phyloP scores from a whole-genome alignment of 1,284 basidiomycete species.

The Ceratobasidium sp. region DNA sequence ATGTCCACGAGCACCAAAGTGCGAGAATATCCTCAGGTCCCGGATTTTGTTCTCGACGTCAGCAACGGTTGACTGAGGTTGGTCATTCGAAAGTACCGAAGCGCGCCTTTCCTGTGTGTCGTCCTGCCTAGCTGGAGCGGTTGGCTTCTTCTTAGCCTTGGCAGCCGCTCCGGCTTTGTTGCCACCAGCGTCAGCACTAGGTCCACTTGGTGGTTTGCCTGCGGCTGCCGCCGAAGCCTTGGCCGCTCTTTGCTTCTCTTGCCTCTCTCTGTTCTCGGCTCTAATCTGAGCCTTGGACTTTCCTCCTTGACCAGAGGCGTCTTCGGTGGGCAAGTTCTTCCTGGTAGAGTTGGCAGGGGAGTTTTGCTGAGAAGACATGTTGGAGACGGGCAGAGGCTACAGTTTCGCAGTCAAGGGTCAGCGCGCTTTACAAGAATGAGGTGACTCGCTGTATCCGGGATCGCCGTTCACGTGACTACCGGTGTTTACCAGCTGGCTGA shows the following conservation, averaged over 20 bases:
- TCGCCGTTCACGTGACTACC: slow-evolving; percentile 23
- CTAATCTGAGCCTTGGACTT: slow-evolving; percentile 68
- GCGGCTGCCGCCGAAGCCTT: slow-evolving; percentile 62
- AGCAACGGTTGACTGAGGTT: slow-evolving; percentile 21
- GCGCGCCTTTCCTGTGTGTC: slow-evolving; percentile 31
- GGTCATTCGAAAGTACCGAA: slow-evolving; percentile 12
- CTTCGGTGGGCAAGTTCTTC: slow-evolving; percentile 25
- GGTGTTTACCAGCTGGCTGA: slow-evolving; percentile 23
- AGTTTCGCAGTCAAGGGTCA: background rate
- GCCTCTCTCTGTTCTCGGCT: slow-evolving; percentile 80
- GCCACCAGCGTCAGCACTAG: slow-evolving; percentile 36
- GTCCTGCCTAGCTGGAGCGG: slow-evolving; percentile 26
- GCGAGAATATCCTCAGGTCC: slow-evolving; percentile 73
- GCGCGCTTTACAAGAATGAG: background rate
- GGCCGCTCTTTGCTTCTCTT: slow-evolving; percentile 81
- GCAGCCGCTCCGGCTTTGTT: slow-evolving; percentile 37
- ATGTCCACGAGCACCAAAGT: slow-evolving; percentile 68
- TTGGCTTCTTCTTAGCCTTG: slow-evolving; percentile 26
- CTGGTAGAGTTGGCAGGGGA: slow-evolving; percentile 4
- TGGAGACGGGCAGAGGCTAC: background rate
- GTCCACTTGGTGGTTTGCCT: background rate
- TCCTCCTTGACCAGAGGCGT: slow-evolving; percentile 10
- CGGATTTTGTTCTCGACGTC: slow-evolving; percentile 35
- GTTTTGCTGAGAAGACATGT: slow-evolving; percentile 31
- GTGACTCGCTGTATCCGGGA: slow-evolving; percentile 30